These are phyloP conservation scores for Metschnikowia lochheadii DNA, from an alignment of 805 yeast genomes.

Conservation along the genomic window DNA sequence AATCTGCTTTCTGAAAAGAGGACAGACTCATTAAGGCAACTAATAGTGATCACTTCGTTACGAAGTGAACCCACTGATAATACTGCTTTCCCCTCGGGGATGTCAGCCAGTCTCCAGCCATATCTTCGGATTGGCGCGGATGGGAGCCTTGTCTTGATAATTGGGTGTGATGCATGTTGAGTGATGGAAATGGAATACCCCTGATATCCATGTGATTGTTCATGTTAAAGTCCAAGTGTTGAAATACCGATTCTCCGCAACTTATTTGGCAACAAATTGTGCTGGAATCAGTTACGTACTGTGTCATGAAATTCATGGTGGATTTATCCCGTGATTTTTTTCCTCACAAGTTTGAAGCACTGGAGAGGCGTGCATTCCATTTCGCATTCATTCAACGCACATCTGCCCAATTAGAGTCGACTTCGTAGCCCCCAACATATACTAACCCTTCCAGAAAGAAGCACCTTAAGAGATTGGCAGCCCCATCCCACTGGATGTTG, in stretches of 20 bases:
- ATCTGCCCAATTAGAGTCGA: constrained; percentile 3
- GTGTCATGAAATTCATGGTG: not conserved
- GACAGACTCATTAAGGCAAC: constrained; percentile 20
- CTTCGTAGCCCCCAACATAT: constrained; percentile 3
- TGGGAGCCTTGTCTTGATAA: constrained; percentile 50
- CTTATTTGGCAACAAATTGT: no score
- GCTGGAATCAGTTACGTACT: not conserved
- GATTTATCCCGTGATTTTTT: no score
- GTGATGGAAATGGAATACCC: not conserved
- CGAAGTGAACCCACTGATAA: constrained; percentile 8
- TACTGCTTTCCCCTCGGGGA: constrained; percentile 11
- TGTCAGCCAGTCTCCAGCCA: constrained; percentile 22
- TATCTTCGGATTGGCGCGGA: constrained; percentile 26
- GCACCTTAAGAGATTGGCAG: constrained; percentile 99
- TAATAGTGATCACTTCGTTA: constrained; percentile 7
- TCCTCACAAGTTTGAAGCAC: not conserved
- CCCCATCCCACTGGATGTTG: constrained; percentile 99
- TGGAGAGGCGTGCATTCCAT: not conserved
- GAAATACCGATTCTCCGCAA: no score
- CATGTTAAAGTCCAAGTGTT: no score
- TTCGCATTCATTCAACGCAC: not conserved
- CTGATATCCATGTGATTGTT: no score
- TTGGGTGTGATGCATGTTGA: constrained; percentile 16
- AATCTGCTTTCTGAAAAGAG: constrained; percentile 15
- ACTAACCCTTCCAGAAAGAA: constrained; percentile 69